Base-by-base conservation (phyloP, 352 stramenopile species). In the Phytophthora crassamura region DNA sequence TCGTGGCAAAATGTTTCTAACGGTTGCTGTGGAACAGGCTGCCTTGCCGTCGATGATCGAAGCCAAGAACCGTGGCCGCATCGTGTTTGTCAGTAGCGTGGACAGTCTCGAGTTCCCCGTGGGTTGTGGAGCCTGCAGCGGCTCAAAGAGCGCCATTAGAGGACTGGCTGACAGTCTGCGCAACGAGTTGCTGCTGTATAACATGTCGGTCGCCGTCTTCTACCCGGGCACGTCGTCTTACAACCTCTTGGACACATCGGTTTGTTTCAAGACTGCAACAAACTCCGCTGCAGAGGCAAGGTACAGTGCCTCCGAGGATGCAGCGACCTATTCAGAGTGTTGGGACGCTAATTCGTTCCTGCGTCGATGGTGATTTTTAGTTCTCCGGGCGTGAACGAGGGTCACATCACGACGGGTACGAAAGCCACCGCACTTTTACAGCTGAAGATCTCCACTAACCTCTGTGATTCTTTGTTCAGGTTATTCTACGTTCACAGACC, bases 131-230 rank as follows among this genome's bases (percentile, higher is more conserved):
- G 80, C 87, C 2, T 98, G 97, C 73, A 85, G 76, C 49, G 83
- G 91, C 1, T 88, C 86, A 33, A 98, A 98, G 66, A 97, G 86
- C 69, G 97, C 93, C 3, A 48, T 99, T 15, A 78, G 91, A 12
- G 95, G 92, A 33, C 84, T 98, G 56, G 91, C 93, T 4, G 94
- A 98, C 42, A 80, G 80, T n/a, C 72, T 99, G 15, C 82, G 81
- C 25, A 90, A 88, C 41, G 80, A 94, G 50, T 43, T 95, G 20
- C 59, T 81, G 45, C 56, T 89, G 41, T 94, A 90, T 71, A 82
- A 82, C 41, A 91, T 97, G 16, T 83, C 74, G 18, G 75, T 98
- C 25, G 80, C 82, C 49, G 75, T 98, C 33, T 94, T 89, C 11
- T 98, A 96, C 73, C 95, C 95, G 34, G 93, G 93, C 15, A 94